Base-by-base conservation (phyloP, 345 rosid species). In the Diplotaxis tenuifolia region DNA sequence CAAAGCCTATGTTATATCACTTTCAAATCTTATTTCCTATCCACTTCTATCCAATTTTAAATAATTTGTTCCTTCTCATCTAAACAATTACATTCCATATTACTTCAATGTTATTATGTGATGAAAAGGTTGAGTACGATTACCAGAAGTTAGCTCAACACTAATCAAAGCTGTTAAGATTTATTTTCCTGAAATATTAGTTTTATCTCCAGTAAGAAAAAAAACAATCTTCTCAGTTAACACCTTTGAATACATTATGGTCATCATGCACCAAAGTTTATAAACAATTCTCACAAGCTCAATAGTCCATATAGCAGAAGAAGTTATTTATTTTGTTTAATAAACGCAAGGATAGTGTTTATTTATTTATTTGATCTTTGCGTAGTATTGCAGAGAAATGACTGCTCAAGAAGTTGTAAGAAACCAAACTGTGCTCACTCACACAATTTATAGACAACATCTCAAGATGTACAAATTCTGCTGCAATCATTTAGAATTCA, bases 401-500 rank as follows among this genome's bases (percentile, higher is more conserved):
- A 23, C 25, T 23, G 25, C 25, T 23, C 25, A 23, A 23, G 25
- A 23, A 23, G 25, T 23, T 23, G 25, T 23, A 23, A 23, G 25
- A 1, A 23, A 23, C 25, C 25, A 23, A 23, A 1, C 25, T 18
- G 19, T 22, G 55, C 32, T 22, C 62, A 29, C 69, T 62, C 74
- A 12, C 70, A 69, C 28, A 49, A 16, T 40, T 2, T 57, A 38
- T 40, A 23, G 40, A 38, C 54, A 21, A 69, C 58, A 19, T 55
- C 70, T 62, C 36, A 54, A 50, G 52, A 55, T 59, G 21, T 50
- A 65, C 12, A n/a, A n/a, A n/a, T n/a, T n/a, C n/a, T n/a, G n/a
- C n/a, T 28, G 52, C 57, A 59, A 50, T 83, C 74, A 83, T 63
- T 73, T 16, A 8, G 83, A 65, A 15, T 81, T 64, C 57, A 82